Evolutionary conservation across 495 filamentous ascomycete genomes (phyloP).

Genomic region (Penicillium cataractarum): DNA sequence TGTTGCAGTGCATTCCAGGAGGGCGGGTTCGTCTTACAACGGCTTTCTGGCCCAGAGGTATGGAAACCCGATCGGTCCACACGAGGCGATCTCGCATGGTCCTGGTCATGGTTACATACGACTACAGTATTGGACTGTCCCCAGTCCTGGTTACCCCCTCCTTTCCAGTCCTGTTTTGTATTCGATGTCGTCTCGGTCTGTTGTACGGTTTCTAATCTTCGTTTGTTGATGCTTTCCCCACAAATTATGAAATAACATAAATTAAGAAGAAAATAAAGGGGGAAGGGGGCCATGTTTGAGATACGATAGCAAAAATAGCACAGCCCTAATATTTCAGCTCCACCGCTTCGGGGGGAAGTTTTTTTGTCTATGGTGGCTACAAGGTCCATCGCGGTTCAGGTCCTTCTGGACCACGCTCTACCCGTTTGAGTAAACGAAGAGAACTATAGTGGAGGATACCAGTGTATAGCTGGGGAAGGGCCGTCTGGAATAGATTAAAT

Average conservation of each 20-base stretch:
- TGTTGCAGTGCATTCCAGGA: constrained; percentile 37
- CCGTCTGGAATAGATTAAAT: constrained; percentile 30
- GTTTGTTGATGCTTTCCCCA: constrained; percentile 2
- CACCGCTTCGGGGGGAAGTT: neutral
- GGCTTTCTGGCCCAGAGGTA: constrained; percentile 29
- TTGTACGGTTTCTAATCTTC: neutral
- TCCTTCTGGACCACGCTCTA: neutral
- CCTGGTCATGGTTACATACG: neutral
- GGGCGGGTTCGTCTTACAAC: constrained; percentile 31
- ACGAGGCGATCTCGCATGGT: constrained; percentile 32
- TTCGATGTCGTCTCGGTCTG: neutral
- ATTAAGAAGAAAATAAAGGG: neutral
- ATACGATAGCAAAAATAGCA: constrained; percentile 2
- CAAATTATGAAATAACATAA: neutral
- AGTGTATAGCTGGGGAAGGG: neutral
- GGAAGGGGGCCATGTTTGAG: neutral
- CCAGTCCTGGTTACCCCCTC: constrained; percentile 3
- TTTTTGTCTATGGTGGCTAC: neutral
- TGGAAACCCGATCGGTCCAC: constrained; percentile 33
- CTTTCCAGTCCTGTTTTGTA: neutral
- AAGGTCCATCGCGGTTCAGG: neutral
- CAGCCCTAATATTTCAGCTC: constrained; percentile 7
- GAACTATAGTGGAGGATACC: neutral
- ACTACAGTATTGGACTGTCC: no score
- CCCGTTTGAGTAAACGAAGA: constrained; percentile 1